A percentile compares a stretch with the other conserved stretches of the same genome.
These are phyloP conservation scores for Hyaloperonospora arabidopsidis DNA, from an alignment of 352 stramenopile species.

Conservation along the genomic window DNA sequence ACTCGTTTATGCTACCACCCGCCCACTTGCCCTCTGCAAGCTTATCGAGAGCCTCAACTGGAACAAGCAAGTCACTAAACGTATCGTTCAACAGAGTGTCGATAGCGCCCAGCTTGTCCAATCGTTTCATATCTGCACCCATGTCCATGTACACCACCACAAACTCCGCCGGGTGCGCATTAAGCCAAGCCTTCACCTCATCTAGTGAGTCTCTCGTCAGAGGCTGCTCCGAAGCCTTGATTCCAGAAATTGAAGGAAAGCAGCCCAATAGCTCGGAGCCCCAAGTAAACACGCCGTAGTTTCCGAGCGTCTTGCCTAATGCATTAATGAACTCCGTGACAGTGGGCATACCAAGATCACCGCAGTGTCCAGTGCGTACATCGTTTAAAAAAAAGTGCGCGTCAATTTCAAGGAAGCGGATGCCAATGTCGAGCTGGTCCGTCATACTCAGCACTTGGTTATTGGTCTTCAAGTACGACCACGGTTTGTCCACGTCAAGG, in stretches of 20 bases:
- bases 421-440: constrained; percentile 55
- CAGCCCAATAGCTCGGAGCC: constrained; percentile 46
- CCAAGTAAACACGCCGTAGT: constrained; percentile 42
- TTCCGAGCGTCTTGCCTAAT: constrained; percentile 33
- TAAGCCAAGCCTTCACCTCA: constrained; percentile 47
- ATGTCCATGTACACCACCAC: constrained; percentile 54
- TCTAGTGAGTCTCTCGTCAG: constrained; percentile 31
- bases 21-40: constrained; percentile 28
- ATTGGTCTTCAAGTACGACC: constrained; percentile 60
- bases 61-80: constrained; percentile 45
- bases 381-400: constrained; percentile 34
- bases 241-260: constrained; percentile 56
- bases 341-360: constrained; percentile 29
- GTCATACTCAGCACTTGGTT: constrained; percentile 57
- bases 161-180: constrained; percentile 40
- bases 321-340: constrained; percentile 29
- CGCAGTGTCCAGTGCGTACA: constrained; percentile 49
- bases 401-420: constrained; percentile 50
- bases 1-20: constrained; percentile 33
- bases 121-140: constrained; percentile 30
- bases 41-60: constrained; percentile 28
- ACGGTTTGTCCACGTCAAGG: constrained; percentile 33
- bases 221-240: constrained; percentile 42
- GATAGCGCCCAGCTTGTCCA: constrained; percentile 31
- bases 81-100: constrained; percentile 34